Base-by-base conservation (phyloP, 768 basidiomycete species). In the Coprinellus micaceus region DNA sequence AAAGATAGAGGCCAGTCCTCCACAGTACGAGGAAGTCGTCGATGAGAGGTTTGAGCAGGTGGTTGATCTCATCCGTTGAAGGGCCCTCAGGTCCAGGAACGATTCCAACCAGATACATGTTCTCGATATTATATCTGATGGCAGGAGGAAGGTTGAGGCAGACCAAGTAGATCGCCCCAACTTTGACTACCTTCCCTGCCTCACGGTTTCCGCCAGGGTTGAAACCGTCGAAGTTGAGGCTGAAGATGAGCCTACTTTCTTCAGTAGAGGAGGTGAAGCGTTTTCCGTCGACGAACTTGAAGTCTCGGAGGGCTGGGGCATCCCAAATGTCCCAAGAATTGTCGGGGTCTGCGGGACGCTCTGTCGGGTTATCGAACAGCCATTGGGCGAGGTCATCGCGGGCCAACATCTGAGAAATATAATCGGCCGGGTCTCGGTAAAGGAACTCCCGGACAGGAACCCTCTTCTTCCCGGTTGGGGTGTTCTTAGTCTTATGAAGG, bases 41-140 rank as follows among this genome's bases (percentile, higher is more conserved):
- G 13, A 78, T 65, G 10, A 77, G 64, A 2, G 69, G 72, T 0
- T 26, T 9, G 2, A 78, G 59, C 19, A 71, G 48, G 39, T 73
- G 67, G 36, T 76, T 75, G 7, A 76, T 64, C 33, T 74, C 58
- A 0, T 64, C 19, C 0, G 63, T 48, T 0, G 60, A 60, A 2
- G 77, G 73, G 29, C 67, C 61, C 19, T 26, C n/a, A n/a, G 58
- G 58, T 1, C 58, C 58, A 2, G 58, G 58, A 7, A 59, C 52
- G 5, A 13, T 64, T 0, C 68, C 74, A 2, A 59, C 63, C 15
- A 64, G 53, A 54, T 65, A 76, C 2, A 59, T 15, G 21, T 59
- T 59, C 19, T 59, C 49, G 15, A 24, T 54, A 10, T 56, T 28
- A 52, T 67, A 64, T 6, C 61, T 60, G 17, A 66, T 39, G 24